Conservation (phyloP, 495 filamentous ascomycete species). For the Penicillium goetzii region DNA sequence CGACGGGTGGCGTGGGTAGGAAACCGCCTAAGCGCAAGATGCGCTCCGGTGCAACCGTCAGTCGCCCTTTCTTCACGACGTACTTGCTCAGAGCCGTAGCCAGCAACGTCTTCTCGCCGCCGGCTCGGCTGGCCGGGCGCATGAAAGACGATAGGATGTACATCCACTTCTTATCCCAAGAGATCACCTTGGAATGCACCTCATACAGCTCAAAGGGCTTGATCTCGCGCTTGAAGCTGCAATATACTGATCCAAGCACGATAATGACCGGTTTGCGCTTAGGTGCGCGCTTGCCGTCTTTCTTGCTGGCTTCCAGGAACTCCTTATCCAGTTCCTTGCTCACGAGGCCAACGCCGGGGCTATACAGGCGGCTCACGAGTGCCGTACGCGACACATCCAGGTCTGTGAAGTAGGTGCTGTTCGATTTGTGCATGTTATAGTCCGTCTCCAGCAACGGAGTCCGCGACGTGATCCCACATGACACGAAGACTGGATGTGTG, state of each 20-base stretch:
- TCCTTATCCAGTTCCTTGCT: constrained; percentile 52
- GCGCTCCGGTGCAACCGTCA: constrained; percentile 82
- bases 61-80: constrained; percentile 83
- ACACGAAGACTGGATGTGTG: constrained; percentile 58
- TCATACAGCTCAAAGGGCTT: constrained; percentile 67
- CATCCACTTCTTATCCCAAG: constrained; percentile 87
- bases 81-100: constrained; percentile 84
- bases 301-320: constrained; percentile 36
- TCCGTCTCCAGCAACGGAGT: constrained; percentile 62
- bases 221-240: constrained; percentile 70
- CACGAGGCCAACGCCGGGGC: constrained; percentile 57
- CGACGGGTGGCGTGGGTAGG: constrained; percentile 48
- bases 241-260: constrained; percentile 66
- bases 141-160: constrained; percentile 77
- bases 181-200: constrained; percentile 66
- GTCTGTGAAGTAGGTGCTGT: constrained; percentile 76
- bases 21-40: constrained; percentile 69
- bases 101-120: constrained; percentile 61
- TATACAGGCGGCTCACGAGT: constrained; percentile 61
- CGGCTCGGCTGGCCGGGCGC: constrained; percentile 45
- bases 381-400: constrained; percentile 70
- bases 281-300: constrained; percentile 48
- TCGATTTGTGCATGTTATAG: constrained; percentile 74
- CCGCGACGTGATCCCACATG: constrained; percentile 56
- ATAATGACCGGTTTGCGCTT: constrained; percentile 53